A percentile compares a stretch with the other conserved stretches of the same genome.
Conservation (phyloP, 192 early-diverging fungal species). For the Rhizoclosmatium globosum region DNA sequence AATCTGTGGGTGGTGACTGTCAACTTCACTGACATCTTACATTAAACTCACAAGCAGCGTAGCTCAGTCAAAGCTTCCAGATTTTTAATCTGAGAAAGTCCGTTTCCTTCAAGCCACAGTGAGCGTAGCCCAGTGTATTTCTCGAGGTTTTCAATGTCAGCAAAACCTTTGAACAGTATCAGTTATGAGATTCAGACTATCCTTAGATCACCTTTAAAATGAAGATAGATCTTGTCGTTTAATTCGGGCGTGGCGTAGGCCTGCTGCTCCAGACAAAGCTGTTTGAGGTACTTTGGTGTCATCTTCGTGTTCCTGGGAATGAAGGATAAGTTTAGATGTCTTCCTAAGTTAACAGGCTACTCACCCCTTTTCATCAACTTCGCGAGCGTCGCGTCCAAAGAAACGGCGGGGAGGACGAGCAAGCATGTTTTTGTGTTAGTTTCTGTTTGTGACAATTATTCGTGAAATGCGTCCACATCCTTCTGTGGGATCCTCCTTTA, state of each 20-base stretch:
- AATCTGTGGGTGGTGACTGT: constrained; percentile 44
- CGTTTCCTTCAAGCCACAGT: constrained; percentile 72
- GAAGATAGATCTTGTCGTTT: constrained; percentile 70
- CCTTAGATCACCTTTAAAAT: constrained; percentile 63
- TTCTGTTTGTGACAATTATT: constrained; percentile 6
- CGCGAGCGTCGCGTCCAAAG: constrained; percentile 41
- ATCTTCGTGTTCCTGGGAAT: constrained; percentile 63
- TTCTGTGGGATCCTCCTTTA: no score
- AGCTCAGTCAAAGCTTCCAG: constrained; percentile 50
- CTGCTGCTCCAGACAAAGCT: constrained; percentile 69
- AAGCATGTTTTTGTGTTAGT: not conserved
- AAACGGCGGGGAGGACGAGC: constrained; percentile 19
- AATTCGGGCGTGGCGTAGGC: constrained; percentile 63
- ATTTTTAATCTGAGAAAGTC: constrained; percentile 57
- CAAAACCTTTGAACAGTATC: constrained; percentile 49
- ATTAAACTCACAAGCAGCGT: constrained; percentile 53
- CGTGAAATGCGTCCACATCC: not conserved
- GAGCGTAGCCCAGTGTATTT: constrained; percentile 59
- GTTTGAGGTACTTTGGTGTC: constrained; percentile 61
- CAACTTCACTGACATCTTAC: not conserved
- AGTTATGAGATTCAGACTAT: constrained; percentile 10
- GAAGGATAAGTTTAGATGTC: not conserved
- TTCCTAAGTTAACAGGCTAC: not conserved
- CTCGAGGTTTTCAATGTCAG: constrained; percentile 66
- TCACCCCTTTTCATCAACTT: constrained; percentile 53